A percentile compares a stretch with the other conserved stretches of the same genome.
Conservation (phyloP, 495 filamentous ascomycete species). For the Lasiosphaeria hispida region DNA sequence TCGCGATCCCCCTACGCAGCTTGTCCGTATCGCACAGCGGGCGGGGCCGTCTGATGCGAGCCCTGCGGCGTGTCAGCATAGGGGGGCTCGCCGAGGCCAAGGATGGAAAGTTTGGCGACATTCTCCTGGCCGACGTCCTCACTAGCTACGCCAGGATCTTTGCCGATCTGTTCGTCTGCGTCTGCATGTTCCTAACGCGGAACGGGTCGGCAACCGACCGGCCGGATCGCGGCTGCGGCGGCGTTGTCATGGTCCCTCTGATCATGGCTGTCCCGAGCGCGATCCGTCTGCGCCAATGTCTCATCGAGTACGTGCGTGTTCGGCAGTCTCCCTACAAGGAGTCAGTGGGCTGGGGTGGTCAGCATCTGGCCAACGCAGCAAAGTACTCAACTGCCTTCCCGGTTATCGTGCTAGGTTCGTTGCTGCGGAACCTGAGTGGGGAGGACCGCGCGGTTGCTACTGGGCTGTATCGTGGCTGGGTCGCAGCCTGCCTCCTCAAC, state of each 20-base stretch:
- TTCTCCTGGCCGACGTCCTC: constrained; percentile 89
- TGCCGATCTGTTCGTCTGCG: constrained; percentile 80
- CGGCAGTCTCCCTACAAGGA: constrained; percentile 49
- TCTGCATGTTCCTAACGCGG: constrained; percentile 80
- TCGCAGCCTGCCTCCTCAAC: constrained; percentile 67
- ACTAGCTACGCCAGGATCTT: constrained; percentile 92
- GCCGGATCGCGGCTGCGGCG: constrained; percentile 79
- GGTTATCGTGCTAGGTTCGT: constrained; percentile 72
- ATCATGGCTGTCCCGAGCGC: constrained; percentile 76
- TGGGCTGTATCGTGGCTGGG: constrained; percentile 52
- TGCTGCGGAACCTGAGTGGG: constrained; percentile 67
- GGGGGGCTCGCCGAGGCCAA: constrained; percentile 77
- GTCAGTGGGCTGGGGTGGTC: constrained; percentile 62
- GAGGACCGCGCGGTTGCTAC: constrained; percentile 38
- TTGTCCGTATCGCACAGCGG: constrained; percentile 68
- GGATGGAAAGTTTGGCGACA: constrained; percentile 89
- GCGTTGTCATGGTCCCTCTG: constrained; percentile 68
- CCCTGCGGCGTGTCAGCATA: constrained; percentile 67
- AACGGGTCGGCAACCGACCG: constrained; percentile 70
- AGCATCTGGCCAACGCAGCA: constrained; percentile 86
- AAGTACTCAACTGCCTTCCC: constrained; percentile 94
- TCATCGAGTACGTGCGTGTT: constrained; percentile 82
- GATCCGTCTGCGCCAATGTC: constrained; percentile 87
- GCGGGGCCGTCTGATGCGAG: constrained; percentile 69
- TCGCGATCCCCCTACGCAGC: constrained; percentile 63